Evolutionary conservation across 2,329 filamentous ascomycete species (phyloP).

Genomic region (Lasiodiplodia sp.): DNA sequence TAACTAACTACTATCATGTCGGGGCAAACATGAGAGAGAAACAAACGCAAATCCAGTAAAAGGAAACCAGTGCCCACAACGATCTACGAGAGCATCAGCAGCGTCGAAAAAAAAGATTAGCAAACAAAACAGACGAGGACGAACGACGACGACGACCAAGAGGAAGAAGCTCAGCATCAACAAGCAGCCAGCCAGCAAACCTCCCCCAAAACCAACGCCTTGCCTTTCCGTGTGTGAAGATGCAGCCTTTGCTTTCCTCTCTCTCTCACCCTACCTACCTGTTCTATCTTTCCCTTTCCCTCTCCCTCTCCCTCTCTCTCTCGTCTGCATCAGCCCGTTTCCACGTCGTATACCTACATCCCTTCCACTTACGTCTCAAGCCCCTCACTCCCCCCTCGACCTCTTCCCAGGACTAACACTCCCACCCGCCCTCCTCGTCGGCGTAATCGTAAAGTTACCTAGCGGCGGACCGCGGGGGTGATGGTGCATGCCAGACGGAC

Average conservation of each 20-base stretch:
- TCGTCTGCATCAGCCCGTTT: too few relatives aligned
- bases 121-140: too few relatives aligned
- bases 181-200: neutral
- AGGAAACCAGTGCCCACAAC: too few relatives aligned
- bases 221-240: too few relatives aligned
- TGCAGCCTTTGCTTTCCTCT: neutral
- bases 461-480: constrained; percentile 17
- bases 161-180: neutral
- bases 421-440: constrained; percentile 9
- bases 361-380: neutral
- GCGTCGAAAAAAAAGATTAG: too few relatives aligned
- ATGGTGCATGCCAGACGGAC: neutral
- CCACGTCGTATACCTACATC: too few relatives aligned
- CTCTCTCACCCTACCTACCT: neutral
- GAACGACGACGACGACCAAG: too few relatives aligned
- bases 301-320: neutral
- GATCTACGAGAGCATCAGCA: too few relatives aligned
- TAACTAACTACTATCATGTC: too few relatives aligned
- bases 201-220: too few relatives aligned
- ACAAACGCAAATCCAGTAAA: too few relatives aligned
- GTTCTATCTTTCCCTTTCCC: neutral
- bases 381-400: constrained; percentile 3
- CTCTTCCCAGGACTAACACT: constrained; percentile 23
- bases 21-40: too few relatives aligned
- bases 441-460: constrained; percentile 25